Base-by-base conservation (phyloP, 202 grass and related monocot species). In the Eragrostis tef region DNA sequence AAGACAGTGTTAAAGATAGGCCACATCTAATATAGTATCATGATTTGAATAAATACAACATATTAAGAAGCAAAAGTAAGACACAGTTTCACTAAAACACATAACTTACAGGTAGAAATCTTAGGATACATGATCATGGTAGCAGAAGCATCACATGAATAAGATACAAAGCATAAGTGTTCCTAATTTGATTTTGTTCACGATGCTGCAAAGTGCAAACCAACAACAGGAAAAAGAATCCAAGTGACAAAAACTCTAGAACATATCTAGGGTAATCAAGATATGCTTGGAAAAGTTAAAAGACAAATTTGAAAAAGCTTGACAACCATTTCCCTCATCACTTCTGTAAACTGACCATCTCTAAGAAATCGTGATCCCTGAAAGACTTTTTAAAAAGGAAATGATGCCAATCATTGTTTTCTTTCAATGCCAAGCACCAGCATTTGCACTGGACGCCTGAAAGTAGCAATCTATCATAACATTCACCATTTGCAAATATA, bases 1-100 rank as follows among this genome's bases (percentile, higher is more conserved):
- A 73, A 45, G 19, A 73, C 9, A 89, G 51, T 78, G 44, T 73
- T 24, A 20, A 78, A 71, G n/a, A 77, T 9, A 74, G 25, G 51
- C 25, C 36, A 65, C 26, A 81, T 45, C 49, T 42, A 60, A 70
- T 39, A 50, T 19, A 84, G 51, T 71, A 71, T 43, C 17, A 75
- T 58, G 24, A 70, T 58, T 68, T 78, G 42, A 34, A 70, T 13
- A 24, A 14, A 62, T 1, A 36, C 3, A 49, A 64, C 29, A 26
- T 34, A 10, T 39, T 56, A 9, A 47, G 10, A 49, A 45, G 21
- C 12, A 54, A 62, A 60, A 81, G 34, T 39, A 39, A 39, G 11
- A 14, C 11, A 61, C 57, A 61, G n/a, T n/a, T 61, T 61, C 57
- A 61, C 22, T 61, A 1, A 24, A 61, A 61, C 57, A 10, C 21